Evolutionary conservation across 2,329 filamentous ascomycete genomes (phyloP).

Genomic region (Neoarthrinium moseri): DNA sequence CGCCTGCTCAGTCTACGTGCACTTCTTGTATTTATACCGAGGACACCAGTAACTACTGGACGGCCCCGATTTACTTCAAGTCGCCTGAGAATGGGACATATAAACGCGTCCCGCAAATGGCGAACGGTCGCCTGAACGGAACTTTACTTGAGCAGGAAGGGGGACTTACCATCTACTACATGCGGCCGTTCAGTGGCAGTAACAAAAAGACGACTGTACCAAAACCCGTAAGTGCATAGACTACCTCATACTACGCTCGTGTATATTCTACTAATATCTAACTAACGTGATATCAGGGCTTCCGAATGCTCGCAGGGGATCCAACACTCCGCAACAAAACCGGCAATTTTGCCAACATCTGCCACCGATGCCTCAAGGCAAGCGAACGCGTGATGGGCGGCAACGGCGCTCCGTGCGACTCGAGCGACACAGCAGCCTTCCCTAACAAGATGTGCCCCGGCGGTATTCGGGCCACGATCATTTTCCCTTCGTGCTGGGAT

Average conservation of each 20-base stretch:
- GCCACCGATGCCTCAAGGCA: constrained; percentile 10
- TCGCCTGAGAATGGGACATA: constrained; percentile 27
- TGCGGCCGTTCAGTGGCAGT: constrained; percentile 18
- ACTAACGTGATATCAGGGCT: constrained; percentile 18
- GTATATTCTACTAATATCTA: not conserved
- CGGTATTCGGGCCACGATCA: constrained; percentile 25
- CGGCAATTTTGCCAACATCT: not conserved
- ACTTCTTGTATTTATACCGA: constrained; percentile 31
- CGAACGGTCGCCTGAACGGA: constrained; percentile 27
- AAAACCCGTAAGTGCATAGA: constrained; percentile 19
- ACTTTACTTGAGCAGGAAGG: constrained; percentile 18
- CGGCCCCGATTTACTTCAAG: constrained; percentile 30
- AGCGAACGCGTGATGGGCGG: not conserved
- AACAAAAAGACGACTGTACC: constrained; percentile 26
- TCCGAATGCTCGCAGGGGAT: constrained; percentile 30
- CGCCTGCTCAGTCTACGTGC: constrained; percentile 23
- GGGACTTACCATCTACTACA: constrained; percentile 31
- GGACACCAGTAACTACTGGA: constrained; percentile 33
- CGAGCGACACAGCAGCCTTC: constrained; percentile 15
- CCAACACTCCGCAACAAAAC: not conserved
- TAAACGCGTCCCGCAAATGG: constrained; percentile 29
- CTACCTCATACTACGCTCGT: too few species aligned
- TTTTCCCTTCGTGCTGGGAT: constrained; percentile 23
- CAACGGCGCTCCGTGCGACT: constrained; percentile 29
- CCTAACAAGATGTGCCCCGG: constrained; percentile 22